A percentile compares a stretch with the other conserved stretches of the same genome.
Evolutionary conservation across 768 basidiomycete species (phyloP).

Genomic region (Sistotremastrum niveocremeum): DNA sequence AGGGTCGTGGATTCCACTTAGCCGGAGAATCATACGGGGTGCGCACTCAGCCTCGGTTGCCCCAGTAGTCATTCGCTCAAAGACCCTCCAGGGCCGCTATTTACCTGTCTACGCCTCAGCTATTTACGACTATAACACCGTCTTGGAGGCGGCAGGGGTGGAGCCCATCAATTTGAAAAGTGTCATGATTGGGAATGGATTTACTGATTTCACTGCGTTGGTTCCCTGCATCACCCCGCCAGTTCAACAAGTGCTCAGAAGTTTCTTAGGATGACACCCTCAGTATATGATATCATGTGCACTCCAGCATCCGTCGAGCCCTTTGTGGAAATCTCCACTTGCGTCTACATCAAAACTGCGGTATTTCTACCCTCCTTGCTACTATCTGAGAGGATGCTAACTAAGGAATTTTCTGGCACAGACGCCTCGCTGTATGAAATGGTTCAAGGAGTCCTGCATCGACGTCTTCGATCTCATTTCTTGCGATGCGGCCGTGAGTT

Average conservation of each 20-base stretch:
- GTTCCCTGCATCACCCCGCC: too few relatives aligned
- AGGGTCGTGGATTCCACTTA: constrained; percentile 23
- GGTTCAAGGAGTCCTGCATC: constrained; percentile 25
- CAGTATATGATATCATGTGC: constrained; percentile 12
- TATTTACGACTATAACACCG: constrained; percentile 21
- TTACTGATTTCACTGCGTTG: constrained; percentile 4
- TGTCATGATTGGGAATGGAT: constrained; percentile 11
- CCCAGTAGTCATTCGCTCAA: background rate
- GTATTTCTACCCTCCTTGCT: constrained; percentile 1
- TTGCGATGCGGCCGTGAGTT: constrained; percentile 26
- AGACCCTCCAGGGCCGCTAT: constrained; percentile 9
- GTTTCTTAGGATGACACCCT: too few relatives aligned
- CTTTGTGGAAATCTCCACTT: constrained; percentile 6
- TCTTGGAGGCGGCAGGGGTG: constrained; percentile 14
- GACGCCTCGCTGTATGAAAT: constrained; percentile 33
- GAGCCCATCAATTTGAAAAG: constrained; percentile 14
- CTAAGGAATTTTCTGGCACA: constrained; percentile 4
- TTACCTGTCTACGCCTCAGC: constrained; percentile 22
- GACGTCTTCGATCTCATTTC: constrained; percentile 29
- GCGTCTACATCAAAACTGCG: constrained; percentile 1
- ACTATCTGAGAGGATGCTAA: background rate
- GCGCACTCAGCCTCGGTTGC: constrained; percentile 3
- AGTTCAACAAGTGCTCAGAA: too few relatives aligned
- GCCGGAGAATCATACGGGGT: constrained; percentile 27
- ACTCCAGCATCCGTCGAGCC: constrained; percentile 1